Evolutionary conservation across 2,329 filamentous ascomycete species (phyloP).

Genomic region (Chalaropsis thielavioides): DNA sequence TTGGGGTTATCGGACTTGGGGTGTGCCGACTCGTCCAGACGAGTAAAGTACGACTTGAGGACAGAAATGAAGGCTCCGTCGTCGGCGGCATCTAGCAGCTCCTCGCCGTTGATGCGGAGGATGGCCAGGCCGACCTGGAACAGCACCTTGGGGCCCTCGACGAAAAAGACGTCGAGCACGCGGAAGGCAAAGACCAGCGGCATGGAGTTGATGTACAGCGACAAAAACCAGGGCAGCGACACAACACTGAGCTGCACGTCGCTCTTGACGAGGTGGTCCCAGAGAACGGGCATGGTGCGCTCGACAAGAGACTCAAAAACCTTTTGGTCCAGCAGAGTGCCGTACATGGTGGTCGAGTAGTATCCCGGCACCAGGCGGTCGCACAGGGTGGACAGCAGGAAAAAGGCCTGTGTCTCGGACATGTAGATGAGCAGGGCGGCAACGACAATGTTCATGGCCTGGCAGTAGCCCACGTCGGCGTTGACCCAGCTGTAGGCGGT

Average conservation of each 20-base stretch:
- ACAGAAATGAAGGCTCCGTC: slow-evolving; percentile 96
- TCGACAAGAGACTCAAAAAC: slow-evolving; percentile 98
- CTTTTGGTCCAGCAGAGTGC: slow-evolving; percentile 86
- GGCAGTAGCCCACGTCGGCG: slow-evolving; percentile 90
- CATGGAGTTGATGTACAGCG: slow-evolving; percentile 98
- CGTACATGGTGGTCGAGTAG: slow-evolving; percentile 99
- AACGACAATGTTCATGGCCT: slow-evolving; percentile 99
- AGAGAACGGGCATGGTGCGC: slow-evolving; percentile 94
- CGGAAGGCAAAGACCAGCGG: slow-evolving; percentile 93
- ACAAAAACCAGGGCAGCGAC: slow-evolving; percentile 94
- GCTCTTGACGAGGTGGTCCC: slow-evolving; percentile 93
- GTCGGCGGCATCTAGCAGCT: slow-evolving; percentile 80
- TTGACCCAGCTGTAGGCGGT: slow-evolving; percentile 98
- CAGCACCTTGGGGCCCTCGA: slow-evolving; percentile 91
- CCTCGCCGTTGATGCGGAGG: slow-evolving; percentile 89
- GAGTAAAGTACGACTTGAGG: slow-evolving; percentile 84
- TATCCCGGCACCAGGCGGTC: slow-evolving; percentile 89
- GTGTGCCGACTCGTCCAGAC: slow-evolving; percentile 88
- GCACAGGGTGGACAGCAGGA: slow-evolving; percentile 78
- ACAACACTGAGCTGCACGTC: slow-evolving; percentile 96
- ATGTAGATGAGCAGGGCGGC: slow-evolving; percentile 97
- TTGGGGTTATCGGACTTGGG: slow-evolving; percentile 93
- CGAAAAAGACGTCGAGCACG: slow-evolving; percentile 93
- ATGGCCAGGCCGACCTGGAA: slow-evolving; percentile 98
- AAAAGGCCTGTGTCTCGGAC: slow-evolving; percentile 93